These are phyloP conservation scores for Candida arabinofermentans DNA, from an alignment of 805 yeast genomes.

Conservation along the genomic window DNA sequence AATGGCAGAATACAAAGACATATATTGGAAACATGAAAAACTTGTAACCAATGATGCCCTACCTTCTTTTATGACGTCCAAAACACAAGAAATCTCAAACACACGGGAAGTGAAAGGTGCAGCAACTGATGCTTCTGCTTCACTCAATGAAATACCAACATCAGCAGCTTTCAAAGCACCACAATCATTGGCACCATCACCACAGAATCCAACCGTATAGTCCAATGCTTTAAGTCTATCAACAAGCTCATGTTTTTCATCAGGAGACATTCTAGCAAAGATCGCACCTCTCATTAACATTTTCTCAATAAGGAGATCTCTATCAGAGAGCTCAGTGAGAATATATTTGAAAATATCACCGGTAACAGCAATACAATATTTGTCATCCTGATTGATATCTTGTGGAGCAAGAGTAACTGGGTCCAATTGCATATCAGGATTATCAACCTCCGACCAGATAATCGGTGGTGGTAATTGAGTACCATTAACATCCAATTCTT, in stretches of 20 bases:
- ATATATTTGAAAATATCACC: slow-evolving; percentile 88
- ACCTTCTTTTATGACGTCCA: slow-evolving; percentile 90
- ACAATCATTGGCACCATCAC: slow-evolving; percentile 99
- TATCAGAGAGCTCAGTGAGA: slow-evolving; percentile 49
- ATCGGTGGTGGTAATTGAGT: slow-evolving; percentile 27
- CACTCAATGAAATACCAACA: slow-evolving; percentile 92
- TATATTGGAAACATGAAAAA: slow-evolving; percentile 94
- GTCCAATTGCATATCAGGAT: slow-evolving; percentile 56
- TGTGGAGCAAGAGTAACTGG: slow-evolving; percentile 54
- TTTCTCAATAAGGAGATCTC: slow-evolving; percentile 38
- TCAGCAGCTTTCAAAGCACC: slow-evolving; percentile 98
- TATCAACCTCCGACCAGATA: slow-evolving; percentile 67
- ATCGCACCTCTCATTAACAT: slow-evolving; percentile 71
- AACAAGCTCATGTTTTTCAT: slow-evolving; percentile 94
- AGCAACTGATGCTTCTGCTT: slow-evolving; percentile 98
- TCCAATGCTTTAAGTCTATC: slow-evolving; percentile 80
- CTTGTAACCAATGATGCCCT: slow-evolving; percentile 92
- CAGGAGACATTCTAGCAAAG: slow-evolving; percentile 98
- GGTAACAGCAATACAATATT: slow-evolving; percentile 76
- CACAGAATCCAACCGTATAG: slow-evolving; percentile 95
- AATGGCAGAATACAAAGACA: slow-evolving; percentile 95
- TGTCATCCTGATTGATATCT: slow-evolving; percentile 27
- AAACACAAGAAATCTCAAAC: slow-evolving; percentile 90
- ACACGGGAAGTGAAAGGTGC: slow-evolving; percentile 93
- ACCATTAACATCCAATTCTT: slow-evolving; percentile 12